These are phyloP conservation scores for Sclerotinia nivalis DNA, from an alignment of 2,329 filamentous ascomycete species.

Conservation along the genomic window DNA sequence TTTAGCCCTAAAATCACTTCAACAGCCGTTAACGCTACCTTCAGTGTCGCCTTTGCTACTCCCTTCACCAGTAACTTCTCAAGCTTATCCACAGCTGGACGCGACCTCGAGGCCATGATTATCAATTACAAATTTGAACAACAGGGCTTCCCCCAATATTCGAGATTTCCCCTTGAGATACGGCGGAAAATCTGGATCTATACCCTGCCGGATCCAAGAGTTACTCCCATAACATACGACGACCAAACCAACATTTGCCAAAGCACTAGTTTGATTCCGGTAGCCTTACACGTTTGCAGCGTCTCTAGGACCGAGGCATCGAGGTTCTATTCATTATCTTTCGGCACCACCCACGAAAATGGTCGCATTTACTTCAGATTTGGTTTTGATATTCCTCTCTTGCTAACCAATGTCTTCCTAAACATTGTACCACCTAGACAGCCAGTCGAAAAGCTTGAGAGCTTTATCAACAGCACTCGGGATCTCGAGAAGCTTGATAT, in stretches of 20 bases:
- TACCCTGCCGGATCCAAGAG: neutral
- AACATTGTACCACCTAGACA: neutral
- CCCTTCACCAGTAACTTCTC: too few relatives aligned
- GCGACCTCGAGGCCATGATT: neutral
- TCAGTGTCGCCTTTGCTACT: neutral
- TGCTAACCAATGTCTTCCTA: neutral
- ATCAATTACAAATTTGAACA: neutral
- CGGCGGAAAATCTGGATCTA: slow-evolving; percentile 1
- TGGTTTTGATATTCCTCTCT: slow-evolving; percentile 12
- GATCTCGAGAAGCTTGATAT: neutral
- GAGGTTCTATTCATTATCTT: slow-evolving; percentile 8
- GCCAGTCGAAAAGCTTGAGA: neutral
- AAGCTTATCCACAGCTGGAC: neutral
- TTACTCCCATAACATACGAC: neutral
- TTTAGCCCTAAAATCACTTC: neutral
- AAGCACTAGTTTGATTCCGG: neutral
- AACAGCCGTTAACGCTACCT: neutral
- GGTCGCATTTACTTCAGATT: neutral
- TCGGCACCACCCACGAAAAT: neutral
- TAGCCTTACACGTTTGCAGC: neutral
- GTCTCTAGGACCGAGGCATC: neutral
- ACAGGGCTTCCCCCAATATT: neutral
- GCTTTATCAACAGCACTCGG: neutral
- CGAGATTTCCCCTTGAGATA: slow-evolving; percentile 6
- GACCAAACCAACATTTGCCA: neutral